These are phyloP conservation scores for Fusarium abutilonis DNA, from an alignment of 2,329 filamentous ascomycete species.

Conservation along the genomic window DNA sequence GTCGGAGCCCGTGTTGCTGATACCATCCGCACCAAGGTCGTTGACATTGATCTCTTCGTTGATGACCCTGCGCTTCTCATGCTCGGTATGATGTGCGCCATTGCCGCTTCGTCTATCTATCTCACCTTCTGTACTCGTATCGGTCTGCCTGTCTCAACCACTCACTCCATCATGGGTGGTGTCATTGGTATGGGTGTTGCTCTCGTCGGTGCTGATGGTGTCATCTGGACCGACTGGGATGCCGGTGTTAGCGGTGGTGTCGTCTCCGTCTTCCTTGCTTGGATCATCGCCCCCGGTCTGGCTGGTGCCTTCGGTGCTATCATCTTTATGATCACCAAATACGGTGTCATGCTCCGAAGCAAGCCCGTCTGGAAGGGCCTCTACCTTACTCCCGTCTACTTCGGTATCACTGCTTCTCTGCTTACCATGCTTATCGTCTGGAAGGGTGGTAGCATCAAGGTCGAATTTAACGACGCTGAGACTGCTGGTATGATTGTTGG, in stretches of 20 bases:
- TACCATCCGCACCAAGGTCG: conserved; percentile 70
- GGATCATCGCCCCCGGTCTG: conserved; percentile 68
- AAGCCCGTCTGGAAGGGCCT: conserved; percentile 66
- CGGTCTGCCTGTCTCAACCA: conserved; percentile 69
- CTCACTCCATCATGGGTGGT: conserved; percentile 69
- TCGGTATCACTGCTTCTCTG: conserved; percentile 64
- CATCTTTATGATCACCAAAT: conserved; percentile 67
- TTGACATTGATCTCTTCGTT: conserved; percentile 60
- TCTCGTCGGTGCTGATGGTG: conserved; percentile 58
- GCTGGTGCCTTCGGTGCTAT: conserved; percentile 64
- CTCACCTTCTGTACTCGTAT: conserved; percentile 64
- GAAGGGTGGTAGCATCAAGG: conserved; percentile 58
- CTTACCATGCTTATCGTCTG: conserved; percentile 70
- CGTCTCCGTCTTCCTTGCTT: conserved; percentile 68
- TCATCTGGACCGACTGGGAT: conserved; percentile 64
- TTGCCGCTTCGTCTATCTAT: conserved; percentile 63
- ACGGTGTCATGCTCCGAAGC: conserved; percentile 63
- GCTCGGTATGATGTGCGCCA: conserved; percentile 68
- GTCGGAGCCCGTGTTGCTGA: conserved; percentile 69
- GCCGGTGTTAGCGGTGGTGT: conserved; percentile 52
- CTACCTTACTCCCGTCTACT: conserved; percentile 64
- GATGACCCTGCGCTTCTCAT: conserved; percentile 64
- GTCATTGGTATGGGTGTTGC: conserved; percentile 70
- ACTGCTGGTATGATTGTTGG: conserved; percentile 65
- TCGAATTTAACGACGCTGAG: conserved; percentile 53